Conservation (phyloP, 2,329 filamentous ascomycete genomes). For the Penicillium polonicum region DNA sequence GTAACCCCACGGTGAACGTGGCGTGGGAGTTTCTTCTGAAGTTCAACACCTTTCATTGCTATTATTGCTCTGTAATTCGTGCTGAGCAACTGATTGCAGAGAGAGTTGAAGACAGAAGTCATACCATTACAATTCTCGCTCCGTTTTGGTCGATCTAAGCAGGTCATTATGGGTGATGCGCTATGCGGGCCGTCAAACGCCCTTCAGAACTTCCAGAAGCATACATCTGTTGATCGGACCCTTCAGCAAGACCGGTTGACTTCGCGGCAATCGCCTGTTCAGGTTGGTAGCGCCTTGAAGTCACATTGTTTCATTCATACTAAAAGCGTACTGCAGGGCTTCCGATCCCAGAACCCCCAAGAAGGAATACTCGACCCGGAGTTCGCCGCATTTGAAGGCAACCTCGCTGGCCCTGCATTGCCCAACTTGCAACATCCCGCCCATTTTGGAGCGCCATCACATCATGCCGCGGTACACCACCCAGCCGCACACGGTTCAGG, state of each 20-base stretch:
- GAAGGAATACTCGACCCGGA: constrained; percentile 61
- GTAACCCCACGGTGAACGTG: constrained; percentile 17
- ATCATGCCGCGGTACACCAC: constrained; percentile 25
- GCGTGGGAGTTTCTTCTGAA: constrained; percentile 2
- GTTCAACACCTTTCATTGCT: background rate
- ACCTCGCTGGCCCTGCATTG: constrained; percentile 32
- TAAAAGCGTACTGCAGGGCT: constrained; percentile 50
- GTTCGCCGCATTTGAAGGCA: constrained; percentile 65
- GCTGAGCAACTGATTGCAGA: background rate
- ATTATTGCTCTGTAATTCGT: background rate
- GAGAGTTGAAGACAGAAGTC: too few species aligned
- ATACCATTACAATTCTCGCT: background rate
- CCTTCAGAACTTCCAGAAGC: constrained; percentile 70
- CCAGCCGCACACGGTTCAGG: constrained; percentile 10
- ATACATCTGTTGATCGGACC: constrained; percentile 65
- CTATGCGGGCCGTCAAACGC: constrained; percentile 74
- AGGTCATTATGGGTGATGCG: constrained; percentile 60
- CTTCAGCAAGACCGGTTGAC: constrained; percentile 70
- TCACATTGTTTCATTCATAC: background rate
- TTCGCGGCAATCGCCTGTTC: constrained; percentile 53
- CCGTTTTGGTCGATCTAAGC: background rate
- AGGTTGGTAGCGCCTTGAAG: constrained; percentile 36
- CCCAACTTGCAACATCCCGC: constrained; percentile 41
- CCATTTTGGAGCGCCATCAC: constrained; percentile 28
- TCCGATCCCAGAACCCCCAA: constrained; percentile 58